Evolutionary conservation across 2,329 filamentous ascomycete species (phyloP), one percentile per base, ranked within the genome.

Genomic region (Alternaria burnsii): DNA sequence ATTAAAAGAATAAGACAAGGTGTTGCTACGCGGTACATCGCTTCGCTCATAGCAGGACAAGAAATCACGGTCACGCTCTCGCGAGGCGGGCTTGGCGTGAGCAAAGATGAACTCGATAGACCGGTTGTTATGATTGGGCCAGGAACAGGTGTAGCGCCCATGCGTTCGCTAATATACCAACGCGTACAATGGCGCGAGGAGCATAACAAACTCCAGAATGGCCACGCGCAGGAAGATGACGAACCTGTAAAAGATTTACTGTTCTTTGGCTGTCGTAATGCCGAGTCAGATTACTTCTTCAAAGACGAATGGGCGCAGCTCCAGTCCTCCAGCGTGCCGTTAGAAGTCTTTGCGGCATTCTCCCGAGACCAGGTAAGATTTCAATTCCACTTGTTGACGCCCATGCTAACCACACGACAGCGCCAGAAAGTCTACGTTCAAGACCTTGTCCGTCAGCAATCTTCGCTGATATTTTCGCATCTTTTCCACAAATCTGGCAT

Each of bases 1-100:
- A 91, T 97, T 61, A 92, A 91, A 72, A 90, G 91, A 63, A 89
- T 91, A 3, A 87, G 95, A 18, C 87, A 94, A 71, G 95, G 95
- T 1, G 89, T 99, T 48, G 97, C 94, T 78, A 97, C 95, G 5
- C 87, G 92, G 24, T 98, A 97, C 74, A 84, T 98, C 18, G 86
- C 90, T 20, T 83, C 84, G 5, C 83, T 98, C 0, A 76, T 79
- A 5, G 79, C 82, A 0, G 85, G 85, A 1, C 87, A 88, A 10
- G 77, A 79, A 0, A 80, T 97, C 16, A 83, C 79, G 24, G 83
- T 96, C 16, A 82, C 84, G 2, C 72, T 89, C 65, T 79, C 85
- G 80, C 80, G 84, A 75, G 82, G 85, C 63, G 80, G 85, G 16
- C 76, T 87, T 65, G 64, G 72, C 26, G 75, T 78, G 1, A 71